Base-by-base conservation (phyloP, 768 basidiomycete species). In the Auricularia cornea region DNA sequence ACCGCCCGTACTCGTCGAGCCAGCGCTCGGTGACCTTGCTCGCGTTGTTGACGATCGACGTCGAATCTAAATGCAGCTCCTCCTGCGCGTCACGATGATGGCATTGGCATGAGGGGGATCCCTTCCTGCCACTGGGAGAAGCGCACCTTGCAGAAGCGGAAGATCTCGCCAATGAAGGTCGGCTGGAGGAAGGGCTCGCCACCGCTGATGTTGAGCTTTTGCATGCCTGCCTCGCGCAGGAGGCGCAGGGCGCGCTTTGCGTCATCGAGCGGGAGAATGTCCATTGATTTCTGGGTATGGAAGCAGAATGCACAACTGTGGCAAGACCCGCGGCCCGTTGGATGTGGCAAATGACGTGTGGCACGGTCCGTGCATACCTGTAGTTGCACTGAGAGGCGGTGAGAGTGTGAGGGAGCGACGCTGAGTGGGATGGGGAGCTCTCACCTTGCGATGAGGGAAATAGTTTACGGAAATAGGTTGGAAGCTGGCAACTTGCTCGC, bases 21-120 rank as follows among this genome's bases (percentile, higher is more conserved):
- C 78, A 79, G 62, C 70, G 74, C 56, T 78, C 74, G 0, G 77
- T 78, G 29, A 79, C 79, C 67, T 76, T 79, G 12, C 76, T 78
- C 0, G 75, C 76, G 54, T 75, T 75, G 68, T 61, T 73, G 33
- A 75, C 73, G 28, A 75, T 70, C 5, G 73, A 70, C 33, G 72
- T 76, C 5, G 76, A 74, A 44, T 77, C 76, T 33, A 79, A 62
- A 1, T 62, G 35, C 1, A 78, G 71, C 3, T 77, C 74, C 30
- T 77, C 74, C 35, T 38, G 35, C 35, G n/a, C n/a, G n/a, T n/a
- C n/a, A n/a, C n/a, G n/a, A n/a, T n/a, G n/a, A n/a, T n/a, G n/a
- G n/a, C n/a, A n/a, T n/a, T n/a, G n/a, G n/a, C n/a, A n/a, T n/a
- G n/a, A n/a, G n/a, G n/a, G n/a, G n/a, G n/a, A n/a, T n/a, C n/a